Evolutionary conservation across 352 stramenopile genomes (phyloP), one percentile per base, ranked within the genome.

Genomic region (Pythium folliculosum): DNA sequence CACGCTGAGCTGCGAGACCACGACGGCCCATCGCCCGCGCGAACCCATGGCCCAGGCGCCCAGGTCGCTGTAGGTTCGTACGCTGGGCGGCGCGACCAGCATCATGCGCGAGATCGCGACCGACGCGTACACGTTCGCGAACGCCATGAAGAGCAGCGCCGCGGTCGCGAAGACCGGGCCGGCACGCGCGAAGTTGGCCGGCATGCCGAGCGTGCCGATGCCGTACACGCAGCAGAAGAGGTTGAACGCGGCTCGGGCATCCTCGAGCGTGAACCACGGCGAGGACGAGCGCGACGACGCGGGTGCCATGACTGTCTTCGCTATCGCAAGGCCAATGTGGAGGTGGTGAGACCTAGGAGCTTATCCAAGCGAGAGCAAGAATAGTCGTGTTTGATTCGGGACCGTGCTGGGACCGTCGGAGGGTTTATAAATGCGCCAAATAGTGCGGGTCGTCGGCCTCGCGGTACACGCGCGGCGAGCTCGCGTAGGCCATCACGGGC

Each of bases 131-230:
- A 77, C 58, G 32, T 79, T 79, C 32, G 59, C 48, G 32, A 67
- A 62, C 9, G 73, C 73, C 70, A 79, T 79, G 57, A 79, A 73
- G 1, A 71, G 47, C 16, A 76, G 58, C 10, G 73, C 73, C 21
- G 73, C 40, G 8, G 50, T 65, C 25, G 72, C 71, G 37, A 71
- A 32, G 17, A 70, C 47, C 22, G 79, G 79, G 7, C 79, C 79
- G 25, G 81, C 77, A 12, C 81, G 81, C 1, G 81, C 72, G 60
- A 86, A 90, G 65, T 90, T 90, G 32, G 73, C 78, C 0, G 82
- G 80, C 77, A 90, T 87, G 56, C 82, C 80, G 44, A 90, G 77
- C 25, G 82, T 89, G 14, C 82, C 82, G 35, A 90, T 81, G 48
- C 81, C 81, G 68, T 81, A 89, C 51, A 89, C 80, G 35, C 75